A percentile compares a stretch with the other conserved stretches of the same genome.
These are phyloP conservation scores for Aspergillus novofumigatus DNA, from an alignment of 2,329 filamentous ascomycete genomes.

Conservation along the genomic window DNA sequence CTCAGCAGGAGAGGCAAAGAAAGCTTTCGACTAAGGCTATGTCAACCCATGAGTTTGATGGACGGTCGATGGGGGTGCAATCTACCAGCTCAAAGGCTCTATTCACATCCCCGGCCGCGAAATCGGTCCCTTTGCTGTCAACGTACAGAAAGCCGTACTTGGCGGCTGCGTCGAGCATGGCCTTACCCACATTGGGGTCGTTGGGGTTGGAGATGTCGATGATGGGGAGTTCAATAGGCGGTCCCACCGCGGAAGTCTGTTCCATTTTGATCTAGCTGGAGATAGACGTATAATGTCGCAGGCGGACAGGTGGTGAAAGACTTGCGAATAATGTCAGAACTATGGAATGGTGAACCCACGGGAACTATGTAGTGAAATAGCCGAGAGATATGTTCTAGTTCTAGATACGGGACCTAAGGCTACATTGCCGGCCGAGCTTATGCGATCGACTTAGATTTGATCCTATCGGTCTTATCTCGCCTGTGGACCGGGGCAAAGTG, in stretches of 20 bases:
- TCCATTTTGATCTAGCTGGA: conserved; percentile 15
- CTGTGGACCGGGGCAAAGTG: not conserved
- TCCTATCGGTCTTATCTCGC: not conserved
- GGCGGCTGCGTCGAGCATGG: conserved; percentile 72
- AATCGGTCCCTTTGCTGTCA: conserved; percentile 66
- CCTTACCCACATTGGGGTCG: conserved; percentile 58
- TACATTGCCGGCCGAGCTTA: no score
- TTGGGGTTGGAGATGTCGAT: conserved; percentile 70
- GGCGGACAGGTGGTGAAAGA: not conserved
- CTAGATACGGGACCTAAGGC: no score
- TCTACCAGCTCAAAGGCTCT: conserved; percentile 68
- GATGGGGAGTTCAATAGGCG: conserved; percentile 61
- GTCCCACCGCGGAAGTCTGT: conserved; percentile 12
- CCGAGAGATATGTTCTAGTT: not conserved
- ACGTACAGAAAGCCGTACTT: conserved; percentile 89
- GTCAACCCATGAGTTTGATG: not conserved
- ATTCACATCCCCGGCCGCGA: conserved; percentile 63
- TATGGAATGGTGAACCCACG: not conserved
- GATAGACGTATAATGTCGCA: not conserved
- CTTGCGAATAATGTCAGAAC: not conserved
- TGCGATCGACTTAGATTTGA: not conserved
- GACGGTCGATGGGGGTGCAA: not conserved
- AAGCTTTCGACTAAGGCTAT: conserved; percentile 58
- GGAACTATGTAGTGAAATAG: no score
- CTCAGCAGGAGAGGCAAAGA: conserved; percentile 66